Evolutionary conservation across 805 yeast genomes (phyloP).

Genomic region (Candida easanensis): DNA sequence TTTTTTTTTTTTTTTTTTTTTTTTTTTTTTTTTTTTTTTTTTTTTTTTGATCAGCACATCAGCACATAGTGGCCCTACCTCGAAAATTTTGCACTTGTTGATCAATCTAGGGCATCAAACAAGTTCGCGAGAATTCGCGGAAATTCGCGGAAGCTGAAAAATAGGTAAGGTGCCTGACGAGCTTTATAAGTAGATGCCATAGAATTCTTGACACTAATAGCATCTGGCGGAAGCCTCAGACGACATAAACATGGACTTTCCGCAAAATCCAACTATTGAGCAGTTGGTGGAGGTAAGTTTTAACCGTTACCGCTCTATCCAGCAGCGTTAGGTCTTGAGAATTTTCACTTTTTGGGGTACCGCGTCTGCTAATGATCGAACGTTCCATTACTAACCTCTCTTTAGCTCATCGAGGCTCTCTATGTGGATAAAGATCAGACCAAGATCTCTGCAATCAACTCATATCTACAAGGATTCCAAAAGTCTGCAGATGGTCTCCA

Average conservation of each 20-base stretch:
- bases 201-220: too few species aligned
- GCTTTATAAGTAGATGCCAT: too few species aligned
- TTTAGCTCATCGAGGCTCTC: conserved; percentile 24
- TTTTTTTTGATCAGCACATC: too few species aligned
- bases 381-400: background rate
- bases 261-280: conserved; percentile 1
- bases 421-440: conserved; percentile 28
- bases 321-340: background rate
- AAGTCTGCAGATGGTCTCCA: conserved; percentile 51
- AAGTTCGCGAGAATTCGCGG: background rate
- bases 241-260: background rate
- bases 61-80: background rate
- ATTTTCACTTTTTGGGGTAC: background rate
- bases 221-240: background rate
- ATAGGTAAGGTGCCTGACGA: too few species aligned
- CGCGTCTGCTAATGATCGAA: background rate
- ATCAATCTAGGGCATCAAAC: background rate
- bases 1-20: too few species aligned
- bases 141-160: background rate
- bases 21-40: too few species aligned
- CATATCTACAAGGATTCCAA: conserved; percentile 56
- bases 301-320: background rate
- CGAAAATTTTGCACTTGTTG: too few species aligned
- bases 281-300: conserved; percentile 3
- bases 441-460: conserved; percentile 45